A percentile compares a stretch with the other conserved stretches of the same genome.
These are phyloP conservation scores for Trichophyton simii DNA, from an alignment of 2,329 filamentous ascomycete genomes.

Conservation along the genomic window DNA sequence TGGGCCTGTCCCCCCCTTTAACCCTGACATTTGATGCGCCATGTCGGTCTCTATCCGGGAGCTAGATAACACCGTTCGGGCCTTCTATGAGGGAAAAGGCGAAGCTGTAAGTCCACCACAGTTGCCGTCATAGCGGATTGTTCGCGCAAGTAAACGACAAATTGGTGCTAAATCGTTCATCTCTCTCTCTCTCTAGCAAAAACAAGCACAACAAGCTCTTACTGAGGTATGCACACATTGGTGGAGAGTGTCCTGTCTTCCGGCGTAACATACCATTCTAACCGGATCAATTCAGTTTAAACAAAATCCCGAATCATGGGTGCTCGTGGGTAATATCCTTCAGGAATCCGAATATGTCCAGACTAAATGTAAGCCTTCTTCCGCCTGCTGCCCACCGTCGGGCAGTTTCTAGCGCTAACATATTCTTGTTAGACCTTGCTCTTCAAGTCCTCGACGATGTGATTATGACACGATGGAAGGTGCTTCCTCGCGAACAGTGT, in stretches of 20 bases:
- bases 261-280: constrained; percentile 10
- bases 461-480: constrained; percentile 98
- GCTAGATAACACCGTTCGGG: constrained; percentile 89
- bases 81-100: constrained; percentile 94
- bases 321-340: constrained; percentile 93
- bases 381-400: background rate
- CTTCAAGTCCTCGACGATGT: constrained; percentile 96
- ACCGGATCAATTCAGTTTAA: constrained; percentile 53
- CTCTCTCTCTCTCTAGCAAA: constrained; percentile 55
- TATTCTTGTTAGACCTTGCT: constrained; percentile 55
- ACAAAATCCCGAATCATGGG: constrained; percentile 95
- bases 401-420: constrained; percentile 14
- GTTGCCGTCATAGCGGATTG: background rate
- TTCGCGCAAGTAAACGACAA: background rate
- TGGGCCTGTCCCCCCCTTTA: background rate
- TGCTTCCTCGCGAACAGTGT: constrained; percentile 89
- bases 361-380: constrained; percentile 70
- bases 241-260: constrained; percentile 12
- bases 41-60: constrained; percentile 71
- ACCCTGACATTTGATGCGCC: constrained; percentile 18
- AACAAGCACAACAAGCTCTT: constrained; percentile 80
- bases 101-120: constrained; percentile 55
- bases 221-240: constrained; percentile 58
- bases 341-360: constrained; percentile 85
- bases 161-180: constrained; percentile 24